These are phyloP conservation scores for Xylariaceae sp. DNA, from an alignment of 2,329 filamentous ascomycete genomes.

Conservation along the genomic window DNA sequence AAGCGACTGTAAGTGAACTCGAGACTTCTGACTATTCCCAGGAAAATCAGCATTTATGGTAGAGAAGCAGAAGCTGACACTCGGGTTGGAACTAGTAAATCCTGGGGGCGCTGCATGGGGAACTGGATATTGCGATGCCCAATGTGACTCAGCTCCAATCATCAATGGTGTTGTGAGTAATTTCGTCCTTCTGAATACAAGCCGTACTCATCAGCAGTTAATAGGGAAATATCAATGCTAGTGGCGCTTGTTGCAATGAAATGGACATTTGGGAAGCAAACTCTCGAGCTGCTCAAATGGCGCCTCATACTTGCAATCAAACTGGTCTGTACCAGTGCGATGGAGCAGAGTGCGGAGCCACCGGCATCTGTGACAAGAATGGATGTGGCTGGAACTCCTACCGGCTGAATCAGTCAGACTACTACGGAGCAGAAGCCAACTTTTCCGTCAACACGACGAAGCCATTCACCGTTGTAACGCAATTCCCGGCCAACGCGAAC, in stretches of 20 bases:
- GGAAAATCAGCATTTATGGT: too few species aligned
- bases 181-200: not conserved
- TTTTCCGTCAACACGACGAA: constrained; percentile 33
- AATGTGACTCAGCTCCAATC: constrained; percentile 35
- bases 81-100: too few species aligned
- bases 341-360: constrained; percentile 27
- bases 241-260: constrained; percentile 36
- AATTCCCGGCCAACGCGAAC: constrained; percentile 32
- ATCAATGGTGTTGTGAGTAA: constrained; percentile 35
- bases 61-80: too few species aligned
- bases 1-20: too few species aligned
- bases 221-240: constrained; percentile 32
- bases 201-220: constrained; percentile 10
- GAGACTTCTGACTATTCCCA: too few species aligned
- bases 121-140: constrained; percentile 37
- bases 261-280: constrained; percentile 40
- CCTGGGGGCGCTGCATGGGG: constrained; percentile 35
- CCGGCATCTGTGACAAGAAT: constrained; percentile 34
- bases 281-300: constrained; percentile 32
- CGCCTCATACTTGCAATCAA: constrained; percentile 36
- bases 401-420: constrained; percentile 28
- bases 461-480: constrained; percentile 36
- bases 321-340: constrained; percentile 30
- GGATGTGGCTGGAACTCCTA: constrained; percentile 37
- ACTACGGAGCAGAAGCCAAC: constrained; percentile 29